Base-by-base conservation (phyloP, 169 alveolate genomes). In the Prorocentrum cordatum region DNA sequence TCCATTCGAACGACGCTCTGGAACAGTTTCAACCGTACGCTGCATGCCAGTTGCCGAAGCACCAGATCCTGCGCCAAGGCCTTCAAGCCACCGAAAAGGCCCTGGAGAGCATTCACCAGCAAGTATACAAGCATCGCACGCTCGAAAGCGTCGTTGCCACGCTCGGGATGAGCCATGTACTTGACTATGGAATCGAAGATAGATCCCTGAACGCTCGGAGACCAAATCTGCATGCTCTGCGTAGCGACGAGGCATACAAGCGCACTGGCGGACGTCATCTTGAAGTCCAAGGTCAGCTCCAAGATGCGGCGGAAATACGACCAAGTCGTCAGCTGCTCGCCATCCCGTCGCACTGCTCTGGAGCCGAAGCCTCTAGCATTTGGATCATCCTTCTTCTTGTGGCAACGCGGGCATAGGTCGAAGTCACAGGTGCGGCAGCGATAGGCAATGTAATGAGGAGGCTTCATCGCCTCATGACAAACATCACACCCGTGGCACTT, bases 351-450 rank as follows among this genome's bases (percentile, higher is more conserved):
- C 16, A 82, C 27, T 18, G 90, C 45, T 6, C 82, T 82, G 24
- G 83, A 71, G 1, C 82, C 84, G 22, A 50, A 39, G 0, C 92
- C 92, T 22, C 64, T 73, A 4, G 71, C 68, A 45, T 72, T 85
- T 73, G 83, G 26, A 83, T 85, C 71, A 79, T 85, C 92, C 31
- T 10, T 80, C 75, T 62, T 84, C 27, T 45, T 59, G 70, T 90
- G 72, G 62, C 93, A 90, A 20, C 93, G 24, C 2, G 90, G 93
- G 32, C 93, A 90, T 27, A 90, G 64, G 54, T 90, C 93, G 62
- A 90, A 90, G 59, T 90, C 93, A 79, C 93, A 90, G 58, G 93
- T 90, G 9, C 90, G 64, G 72, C 93, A 90, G 2, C 93, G 73
- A 71, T 90, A 90, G 39, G 91, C 93, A 33, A 77, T 79, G 27